Evolutionary conservation across 83 land plant genomes (phyloP), one percentile per base, ranked within the genome.

Genomic region (Diphasiastrum complanatum): DNA sequence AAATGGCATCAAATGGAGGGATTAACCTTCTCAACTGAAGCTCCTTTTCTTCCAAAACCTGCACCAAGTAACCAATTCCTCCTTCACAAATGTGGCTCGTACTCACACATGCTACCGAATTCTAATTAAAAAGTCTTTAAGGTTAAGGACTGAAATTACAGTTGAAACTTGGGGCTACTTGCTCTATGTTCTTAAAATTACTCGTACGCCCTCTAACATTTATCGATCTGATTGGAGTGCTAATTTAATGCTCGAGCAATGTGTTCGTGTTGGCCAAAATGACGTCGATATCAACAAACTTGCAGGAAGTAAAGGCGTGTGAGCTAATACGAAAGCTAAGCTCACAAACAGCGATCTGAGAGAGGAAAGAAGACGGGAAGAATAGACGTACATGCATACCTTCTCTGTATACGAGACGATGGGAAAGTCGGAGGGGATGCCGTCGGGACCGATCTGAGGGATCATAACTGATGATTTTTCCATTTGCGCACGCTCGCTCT

Each of bases 41-140:
- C 64, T 75, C 76, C 68, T 78, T 83, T 33, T 68, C 87, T 50
- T 61, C 81, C 29, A 84, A 74, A 38, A 80, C 58, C 87, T 84
- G 71, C 20, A 26, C 4, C 28, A 22, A 16, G 19, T 5, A 4
- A 2, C 36, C 43, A n/a, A n/a, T n/a, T n/a, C n/a, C n/a, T n/a
- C n/a, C n/a, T n/a, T n/a, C n/a, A n/a, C n/a, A n/a, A n/a, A n/a
- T n/a, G n/a, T n/a, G n/a, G n/a, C n/a, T n/a, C n/a, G n/a, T n/a
- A n/a, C n/a, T n/a, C n/a, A n/a, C n/a, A n/a, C n/a, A n/a, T 38
- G 43, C 14, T 38, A 8, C 43, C 8, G 14, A 38, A 38, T 8
- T 38, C 8, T 38, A 8, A 38, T 38, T 38, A 38, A 49, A 8
- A 49, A 11, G 5, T 5, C 52, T 11, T 11, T 5, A 11, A 11